These are phyloP conservation scores for Fusarium sp. DNA, from an alignment of 2,329 filamentous ascomycete species.

Conservation along the genomic window DNA sequence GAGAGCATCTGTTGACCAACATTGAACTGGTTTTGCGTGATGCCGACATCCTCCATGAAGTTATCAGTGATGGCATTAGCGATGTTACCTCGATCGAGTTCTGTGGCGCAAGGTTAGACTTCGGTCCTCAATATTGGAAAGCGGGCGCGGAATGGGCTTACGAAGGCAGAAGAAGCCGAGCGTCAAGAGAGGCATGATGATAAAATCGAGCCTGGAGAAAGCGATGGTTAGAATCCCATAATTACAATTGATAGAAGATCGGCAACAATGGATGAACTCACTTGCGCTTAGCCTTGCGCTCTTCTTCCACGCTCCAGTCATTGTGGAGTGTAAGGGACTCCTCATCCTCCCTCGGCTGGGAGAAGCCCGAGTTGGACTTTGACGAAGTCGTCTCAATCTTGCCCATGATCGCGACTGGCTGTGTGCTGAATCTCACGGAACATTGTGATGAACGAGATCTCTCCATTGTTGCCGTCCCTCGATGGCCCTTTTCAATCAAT, in stretches of 20 bases:
- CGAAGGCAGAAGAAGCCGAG: slow-evolving; percentile 61
- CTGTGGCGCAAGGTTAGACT: slow-evolving; percentile 35
- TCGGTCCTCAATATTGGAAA: too few species aligned
- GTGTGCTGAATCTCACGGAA: neutral
- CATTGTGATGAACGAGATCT: neutral
- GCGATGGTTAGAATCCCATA: neutral
- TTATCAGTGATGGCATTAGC: slow-evolving; percentile 64
- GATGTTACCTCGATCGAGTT: slow-evolving; percentile 61
- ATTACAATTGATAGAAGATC: neutral
- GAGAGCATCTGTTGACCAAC: slow-evolving; percentile 66
- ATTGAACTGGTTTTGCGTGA: slow-evolving; percentile 67
- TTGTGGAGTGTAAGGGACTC: slow-evolving; percentile 47
- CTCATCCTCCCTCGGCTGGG: slow-evolving; percentile 49
- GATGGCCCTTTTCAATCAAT: slow-evolving; percentile 29
- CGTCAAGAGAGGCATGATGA: slow-evolving; percentile 61
- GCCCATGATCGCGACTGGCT: slow-evolving; percentile 30
- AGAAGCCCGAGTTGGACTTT: slow-evolving; percentile 32
- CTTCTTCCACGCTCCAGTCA: slow-evolving; percentile 57
- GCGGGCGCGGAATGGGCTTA: slow-evolving; percentile 38
- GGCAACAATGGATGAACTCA: slow-evolving; percentile 35
- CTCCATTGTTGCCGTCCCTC: neutral
- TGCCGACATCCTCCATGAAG: slow-evolving; percentile 64
- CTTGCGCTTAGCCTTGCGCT: slow-evolving; percentile 57
- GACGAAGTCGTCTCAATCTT: slow-evolving; percentile 27
- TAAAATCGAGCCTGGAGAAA: slow-evolving; percentile 53